Conservation (phyloP, 352 stramenopile species). For the Phytophthora melonis region DNA sequence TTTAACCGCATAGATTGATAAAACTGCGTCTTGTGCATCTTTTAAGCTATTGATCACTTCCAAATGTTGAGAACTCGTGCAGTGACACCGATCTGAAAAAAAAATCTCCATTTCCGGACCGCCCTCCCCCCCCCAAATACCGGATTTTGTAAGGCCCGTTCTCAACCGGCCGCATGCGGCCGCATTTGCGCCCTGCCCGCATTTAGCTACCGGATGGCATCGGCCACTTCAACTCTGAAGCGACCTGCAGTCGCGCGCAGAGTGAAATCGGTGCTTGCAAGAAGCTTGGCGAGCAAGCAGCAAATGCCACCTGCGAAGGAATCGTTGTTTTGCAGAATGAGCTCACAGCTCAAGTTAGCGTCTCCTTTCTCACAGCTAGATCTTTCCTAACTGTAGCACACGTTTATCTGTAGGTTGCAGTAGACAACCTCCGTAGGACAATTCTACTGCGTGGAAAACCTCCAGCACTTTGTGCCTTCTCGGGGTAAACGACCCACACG, state of each 20-base stretch:
- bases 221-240: too few relatives aligned
- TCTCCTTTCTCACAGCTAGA: conserved; percentile 1
- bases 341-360: background rate
- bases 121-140: too few relatives aligned
- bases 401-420: background rate
- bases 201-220: too few relatives aligned
- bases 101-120: too few relatives aligned
- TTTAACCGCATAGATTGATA: too few relatives aligned
- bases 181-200: too few relatives aligned
- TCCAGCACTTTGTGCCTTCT: background rate
- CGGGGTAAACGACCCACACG: background rate
- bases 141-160: too few relatives aligned
- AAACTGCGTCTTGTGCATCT: too few relatives aligned
- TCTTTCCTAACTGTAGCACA: background rate
- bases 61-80: too few relatives aligned
- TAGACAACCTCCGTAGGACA: conserved; percentile 2
- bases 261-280: background rate
- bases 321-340: background rate
- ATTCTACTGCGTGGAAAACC: conserved; percentile 1
- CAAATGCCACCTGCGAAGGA: background rate
- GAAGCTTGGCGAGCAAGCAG: background rate
- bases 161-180: too few relatives aligned
- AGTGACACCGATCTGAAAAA: too few relatives aligned
- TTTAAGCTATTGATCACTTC: too few relatives aligned
- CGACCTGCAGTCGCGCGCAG: background rate